Conservation (phyloP, 768 basidiomycete genomes). For the Kwoniella shandongensis region DNA sequence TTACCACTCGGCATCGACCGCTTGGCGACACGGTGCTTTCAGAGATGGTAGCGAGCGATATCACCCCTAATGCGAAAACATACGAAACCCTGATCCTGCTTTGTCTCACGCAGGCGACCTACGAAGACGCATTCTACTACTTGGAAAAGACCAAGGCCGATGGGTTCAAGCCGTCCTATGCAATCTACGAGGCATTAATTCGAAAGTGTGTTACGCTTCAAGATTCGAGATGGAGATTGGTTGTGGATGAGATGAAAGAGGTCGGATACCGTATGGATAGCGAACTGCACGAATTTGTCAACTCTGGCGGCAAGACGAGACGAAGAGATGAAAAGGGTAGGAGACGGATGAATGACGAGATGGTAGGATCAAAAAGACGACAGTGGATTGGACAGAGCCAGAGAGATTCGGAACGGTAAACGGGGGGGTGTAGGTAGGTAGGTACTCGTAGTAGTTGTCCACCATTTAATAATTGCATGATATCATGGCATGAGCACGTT, state of each 20-base stretch:
- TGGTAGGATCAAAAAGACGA: not conserved
- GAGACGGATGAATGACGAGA: not conserved
- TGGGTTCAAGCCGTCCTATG: conserved; percentile 58
- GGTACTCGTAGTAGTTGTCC: too few species aligned
- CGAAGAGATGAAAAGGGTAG: not conserved
- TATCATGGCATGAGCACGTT: too few species aligned
- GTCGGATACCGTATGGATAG: conserved; percentile 25
- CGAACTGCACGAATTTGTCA: conserved; percentile 20
- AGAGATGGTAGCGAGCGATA: conserved; percentile 62
- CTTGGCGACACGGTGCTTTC: conserved; percentile 68
- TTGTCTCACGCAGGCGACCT: conserved; percentile 68
- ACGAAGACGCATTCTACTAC: conserved; percentile 85
- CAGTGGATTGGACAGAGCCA: too few species aligned
- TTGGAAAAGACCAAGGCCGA: conserved; percentile 81
- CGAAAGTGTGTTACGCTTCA: conserved; percentile 61
- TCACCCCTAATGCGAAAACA: conserved; percentile 63
- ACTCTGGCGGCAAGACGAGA: conserved; percentile 8
- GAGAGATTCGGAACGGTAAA: too few species aligned
- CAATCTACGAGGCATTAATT: conserved; percentile 64
- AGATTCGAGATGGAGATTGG: conserved; percentile 67
- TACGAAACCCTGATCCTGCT: conserved; percentile 70
- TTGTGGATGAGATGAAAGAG: conserved; percentile 66
- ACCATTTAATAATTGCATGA: too few species aligned
- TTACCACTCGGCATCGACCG: conserved; percentile 62
- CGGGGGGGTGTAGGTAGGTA: too few species aligned